Conservation (phyloP, 768 basidiomycete genomes). For the Mycena vitilis region DNA sequence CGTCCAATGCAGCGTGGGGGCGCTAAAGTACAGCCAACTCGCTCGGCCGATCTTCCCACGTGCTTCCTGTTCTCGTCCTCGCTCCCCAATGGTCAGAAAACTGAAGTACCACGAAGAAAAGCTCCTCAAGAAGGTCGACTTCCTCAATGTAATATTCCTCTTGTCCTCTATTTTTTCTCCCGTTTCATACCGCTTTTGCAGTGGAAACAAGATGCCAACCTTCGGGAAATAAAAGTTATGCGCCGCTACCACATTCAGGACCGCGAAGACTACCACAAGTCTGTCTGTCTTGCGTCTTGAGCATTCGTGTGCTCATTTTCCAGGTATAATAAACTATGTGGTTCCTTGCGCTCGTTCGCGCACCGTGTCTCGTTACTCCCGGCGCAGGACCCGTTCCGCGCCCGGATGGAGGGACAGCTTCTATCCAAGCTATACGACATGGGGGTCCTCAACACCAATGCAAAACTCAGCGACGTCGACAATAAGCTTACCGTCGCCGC, state of each 20-base stretch:
- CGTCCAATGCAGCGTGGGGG: constrained; percentile 31
- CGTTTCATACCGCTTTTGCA: constrained; percentile 46
- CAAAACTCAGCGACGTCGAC: constrained; percentile 94
- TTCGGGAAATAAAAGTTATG: constrained; percentile 94
- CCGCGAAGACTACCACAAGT: constrained; percentile 95
- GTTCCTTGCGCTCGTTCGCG: constrained; percentile 84
- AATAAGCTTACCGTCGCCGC: constrained; percentile 97
- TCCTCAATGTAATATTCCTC: constrained; percentile 74
- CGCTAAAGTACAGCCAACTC: constrained; percentile 24
- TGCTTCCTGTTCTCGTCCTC: constrained; percentile 9
- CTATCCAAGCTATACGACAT: constrained; percentile 98
- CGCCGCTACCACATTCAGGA: constrained; percentile 95
- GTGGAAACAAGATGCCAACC: constrained; percentile 97
- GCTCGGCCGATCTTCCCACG: constrained; percentile 22
- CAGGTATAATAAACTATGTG: constrained; percentile 96
- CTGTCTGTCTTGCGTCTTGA: constrained; percentile 31
- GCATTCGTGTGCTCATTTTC: neutral
- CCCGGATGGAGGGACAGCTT: constrained; percentile 86
- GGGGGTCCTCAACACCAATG: constrained; percentile 87
- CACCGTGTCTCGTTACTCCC: constrained; percentile 91
- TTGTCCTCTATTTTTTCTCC: constrained; percentile 22
- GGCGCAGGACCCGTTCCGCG: constrained; percentile 87
- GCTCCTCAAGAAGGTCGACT: constrained; percentile 96
- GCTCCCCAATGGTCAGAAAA: constrained; percentile 80
- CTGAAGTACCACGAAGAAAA: constrained; percentile 97